Evolutionary conservation across 2,329 filamentous ascomycete genomes (phyloP), one percentile per base, ranked within the genome.

Genomic region (Pestalotiopsis sp.): DNA sequence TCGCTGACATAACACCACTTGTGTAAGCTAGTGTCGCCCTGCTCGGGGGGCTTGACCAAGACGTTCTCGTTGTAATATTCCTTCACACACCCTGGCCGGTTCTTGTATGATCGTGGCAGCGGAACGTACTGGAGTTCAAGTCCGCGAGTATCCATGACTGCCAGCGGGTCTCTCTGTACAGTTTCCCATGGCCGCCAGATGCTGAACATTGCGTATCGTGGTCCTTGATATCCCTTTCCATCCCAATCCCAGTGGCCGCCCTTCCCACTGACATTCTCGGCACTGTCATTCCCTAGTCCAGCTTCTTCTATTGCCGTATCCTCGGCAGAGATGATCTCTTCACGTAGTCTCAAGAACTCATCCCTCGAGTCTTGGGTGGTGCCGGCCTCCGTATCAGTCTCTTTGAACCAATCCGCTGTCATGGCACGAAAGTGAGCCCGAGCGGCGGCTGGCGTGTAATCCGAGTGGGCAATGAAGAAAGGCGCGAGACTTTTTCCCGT

Each of bases 381-480:
- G 41, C 63, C 39, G 0, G 23, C 63, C 41, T 65, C 63, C 7
- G 38, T 65, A 5, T 56, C 13, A 1, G 74, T 70, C 12, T 64
- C 68, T 4, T 67, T 68, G 3, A 72, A 69, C 56, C 56, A 73
- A 70, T 20, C 64, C 70, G 2, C 70, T 70, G 67, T 77, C 74
- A 68, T 74, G 76, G 23, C 73, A 20, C 75, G 69, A 27, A 78
- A 58, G 68, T 76, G 76, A 4, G 66, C 70, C 23, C 75, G 67
- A 1, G 76, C 76, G 3, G 74, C 76, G 25, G 68, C 70, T 52
- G 76, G 74, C 3, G 76, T 68, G 64, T 74, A 77, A 69, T 78
- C 76, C 13, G 75, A 66, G 59, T 77, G 76, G 27, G 63, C 45
- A 17, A 65, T 6, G 23, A 65, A 65, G 39, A 65, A 65, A n/a